Conservation (phyloP, 495 filamentous ascomycete species). For the Hypoxylon rickii region DNA sequence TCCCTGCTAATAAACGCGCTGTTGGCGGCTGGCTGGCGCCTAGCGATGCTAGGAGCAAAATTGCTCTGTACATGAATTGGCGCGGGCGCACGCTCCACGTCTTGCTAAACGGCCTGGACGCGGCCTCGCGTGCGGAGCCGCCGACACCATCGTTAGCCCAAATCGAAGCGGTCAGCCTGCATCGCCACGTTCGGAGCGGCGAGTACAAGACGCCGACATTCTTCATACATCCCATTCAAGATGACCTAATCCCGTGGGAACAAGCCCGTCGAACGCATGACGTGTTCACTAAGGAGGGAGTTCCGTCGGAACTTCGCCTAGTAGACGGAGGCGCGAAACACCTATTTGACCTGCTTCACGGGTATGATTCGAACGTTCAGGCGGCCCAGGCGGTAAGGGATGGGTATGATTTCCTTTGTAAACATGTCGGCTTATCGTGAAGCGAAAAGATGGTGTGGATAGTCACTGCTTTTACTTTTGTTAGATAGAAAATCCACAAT, state of each 20-base stretch:
- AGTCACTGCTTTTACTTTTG: too few relatives aligned
- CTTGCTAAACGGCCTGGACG: conserved; percentile 31
- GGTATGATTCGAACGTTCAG: too few relatives aligned
- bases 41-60: too few relatives aligned
- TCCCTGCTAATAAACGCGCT: conserved; percentile 9
- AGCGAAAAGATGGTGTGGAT: too few relatives aligned
- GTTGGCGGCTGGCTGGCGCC: conserved; percentile 31
- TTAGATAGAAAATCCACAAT: too few relatives aligned
- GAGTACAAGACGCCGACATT: conserved; percentile 52
- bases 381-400: too few relatives aligned
- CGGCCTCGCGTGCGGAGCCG: background rate
- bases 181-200: conserved; percentile 44
- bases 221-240: conserved; percentile 51
- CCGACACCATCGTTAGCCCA: conserved; percentile 30
- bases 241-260: conserved; percentile 54
- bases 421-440: too few relatives aligned
- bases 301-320: too few relatives aligned
- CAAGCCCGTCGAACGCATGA: conserved; percentile 37
- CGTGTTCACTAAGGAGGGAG: too few relatives aligned
- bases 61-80: conserved; percentile 54
- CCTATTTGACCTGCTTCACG: too few relatives aligned
- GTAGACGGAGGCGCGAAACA: too few relatives aligned
- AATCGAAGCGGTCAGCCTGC: conserved; percentile 40
- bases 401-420: too few relatives aligned
- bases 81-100: conserved; percentile 46